Evolutionary conservation across 495 filamentous ascomycete genomes (phyloP), one percentile per base, ranked within the genome.

Genomic region (Wilcoxina mikolae): DNA sequence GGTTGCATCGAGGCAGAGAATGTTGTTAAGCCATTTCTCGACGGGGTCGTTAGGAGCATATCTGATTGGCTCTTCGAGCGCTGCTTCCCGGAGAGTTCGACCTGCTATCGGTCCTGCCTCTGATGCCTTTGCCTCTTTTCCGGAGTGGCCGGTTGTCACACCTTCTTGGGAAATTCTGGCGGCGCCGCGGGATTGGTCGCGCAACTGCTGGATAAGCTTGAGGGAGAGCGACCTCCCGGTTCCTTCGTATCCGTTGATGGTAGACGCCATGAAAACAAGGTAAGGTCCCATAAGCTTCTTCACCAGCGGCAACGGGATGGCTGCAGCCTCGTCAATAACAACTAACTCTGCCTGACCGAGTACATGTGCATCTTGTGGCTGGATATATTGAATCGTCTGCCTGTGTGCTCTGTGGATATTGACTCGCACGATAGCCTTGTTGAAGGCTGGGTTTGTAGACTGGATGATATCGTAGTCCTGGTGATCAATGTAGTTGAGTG

Each of bases 231-330:
- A 95, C 35, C 93, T 78, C 27, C 93, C 93, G 2, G 93, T 99
- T 58, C 93, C 93, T 71, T 99, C 93, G 65, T 99, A 99, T 51
- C 93, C 93, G 63, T 95, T 96, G 70, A 99, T 95, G 12, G 93
- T 99, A 1, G 91, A 96, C 3, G 93, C 87, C 93, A 99, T 99
- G 72, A 99, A 99, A 2, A 96, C 87, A 22, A 96, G 73, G 68
- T 96, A 99, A n/a, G 89, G 91, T 0, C 93, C 91, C 78, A 99
- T 85, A 27, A 99, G 75, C 66, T 95, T 95, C 57, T 82, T 77
- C 11, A 96, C 91, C 41, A 95, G 69, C 5, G 91, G 91, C 9
- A 99, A 70, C 3, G 93, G 93, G 44, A 99, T 99, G 1, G 93
- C 93, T 5, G 93, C 93, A 12, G 93, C 93, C 67, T 99, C 93